Evolutionary conservation across 495 filamentous ascomycete genomes (phyloP), one percentile per base, ranked within the genome.

Genomic region (Penicillium alfredii): DNA sequence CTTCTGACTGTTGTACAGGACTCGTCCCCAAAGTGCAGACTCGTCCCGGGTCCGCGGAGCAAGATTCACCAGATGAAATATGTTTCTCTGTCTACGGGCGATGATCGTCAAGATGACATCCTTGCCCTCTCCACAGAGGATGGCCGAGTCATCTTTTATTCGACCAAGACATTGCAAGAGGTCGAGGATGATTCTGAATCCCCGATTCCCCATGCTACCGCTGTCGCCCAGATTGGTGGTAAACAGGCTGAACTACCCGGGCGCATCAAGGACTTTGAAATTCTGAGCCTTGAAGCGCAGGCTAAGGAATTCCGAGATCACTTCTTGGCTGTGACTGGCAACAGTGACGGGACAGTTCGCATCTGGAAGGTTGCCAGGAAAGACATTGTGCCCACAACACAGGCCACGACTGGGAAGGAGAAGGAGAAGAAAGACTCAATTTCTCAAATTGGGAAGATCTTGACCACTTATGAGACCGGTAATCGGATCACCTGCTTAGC

Each of bases 81-180:
- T 58, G 48, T 92, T 13, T 54, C 63, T 15, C 32, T 69, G n/a
- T 51, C 63, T 17, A 29, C 49, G 18, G 53, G 67, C 10, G 63
- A 64, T 11, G 64, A 68, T 17, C 49, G 59, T 13, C 57, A 65
- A 19, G 64, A 61, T 10, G 64, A 69, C 10, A 53, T 90, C 7
- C 56, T 98, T 25, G 81, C 80, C 1, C 66, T 93, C 5, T 86
- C 88, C n/a, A 96, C 92, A 0, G 92, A 97, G 56, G 90, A 97
- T 58, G 92, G 93, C 12, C 71, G 84, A 27, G 68, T 98, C 12
- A 45, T 94, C 21, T 94, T 98, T 58, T 95, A 87, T 54, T 79
- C 79, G 28, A 88, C 86, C 2, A 62, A 45, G 49, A 64, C 39
- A 34, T 61, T 64, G 18, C 50, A 53, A 12, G 29, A 57, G 11